A percentile compares a stretch with the other conserved stretches of the same genome.
Evolutionary conservation across 225 moss, liverwort and hornwort species (phyloP).

Genomic region (Pseudoscleropodium purum): DNA sequence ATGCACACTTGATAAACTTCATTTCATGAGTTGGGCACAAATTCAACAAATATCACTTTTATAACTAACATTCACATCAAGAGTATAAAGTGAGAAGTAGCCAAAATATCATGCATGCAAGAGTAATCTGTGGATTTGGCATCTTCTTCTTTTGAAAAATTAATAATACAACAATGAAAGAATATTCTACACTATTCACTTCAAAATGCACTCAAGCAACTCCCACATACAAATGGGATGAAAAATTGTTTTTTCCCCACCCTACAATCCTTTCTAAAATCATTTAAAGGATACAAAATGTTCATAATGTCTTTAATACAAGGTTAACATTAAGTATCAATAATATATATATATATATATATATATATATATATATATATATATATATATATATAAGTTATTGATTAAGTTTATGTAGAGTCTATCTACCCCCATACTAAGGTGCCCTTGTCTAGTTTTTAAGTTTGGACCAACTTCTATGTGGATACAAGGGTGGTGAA

Average conservation of each 20-base stretch:
- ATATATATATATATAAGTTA: neutral
- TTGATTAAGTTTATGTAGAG: neutral
- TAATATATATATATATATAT: neutral
- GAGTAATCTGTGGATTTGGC: fast-evolving
- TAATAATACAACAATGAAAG: too few species aligned
- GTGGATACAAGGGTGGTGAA: too few species aligned
- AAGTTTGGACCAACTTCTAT: too few species aligned
- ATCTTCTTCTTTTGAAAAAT: neutral
- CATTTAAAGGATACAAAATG: fast-evolving
- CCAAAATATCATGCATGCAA: neutral
- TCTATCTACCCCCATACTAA: fast-evolving
- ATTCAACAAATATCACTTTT: neutral
- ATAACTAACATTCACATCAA: neutral
- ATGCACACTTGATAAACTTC: fast-evolving
- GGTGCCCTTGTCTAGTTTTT: fast-evolving
- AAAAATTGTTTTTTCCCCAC: neutral
- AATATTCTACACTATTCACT: too few species aligned
- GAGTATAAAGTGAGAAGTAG: fast-evolving
- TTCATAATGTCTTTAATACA: fast-evolving
- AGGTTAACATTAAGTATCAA: neutral
- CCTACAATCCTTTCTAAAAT: fast-evolving
- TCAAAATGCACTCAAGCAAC: neutral
- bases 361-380: neutral
- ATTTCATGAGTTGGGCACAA: neutral
- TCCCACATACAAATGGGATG: neutral